Evolutionary conservation across 352 stramenopile genomes (phyloP), one percentile per base, ranked within the genome.

Genomic region (Thraustochytrium striatum): DNA sequence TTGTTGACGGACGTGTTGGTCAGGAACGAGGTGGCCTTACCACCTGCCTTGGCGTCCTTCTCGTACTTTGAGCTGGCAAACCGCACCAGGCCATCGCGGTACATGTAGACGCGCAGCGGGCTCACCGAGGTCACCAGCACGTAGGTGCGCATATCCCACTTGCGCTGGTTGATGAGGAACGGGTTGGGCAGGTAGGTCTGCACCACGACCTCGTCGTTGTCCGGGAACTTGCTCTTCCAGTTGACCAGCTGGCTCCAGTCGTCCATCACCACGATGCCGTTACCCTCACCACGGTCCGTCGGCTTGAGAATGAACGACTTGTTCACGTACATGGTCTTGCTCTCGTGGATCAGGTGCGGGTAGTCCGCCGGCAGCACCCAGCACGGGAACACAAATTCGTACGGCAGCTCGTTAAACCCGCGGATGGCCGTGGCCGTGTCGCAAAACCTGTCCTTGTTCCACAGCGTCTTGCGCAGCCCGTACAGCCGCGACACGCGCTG

Each of bases 121-220:
- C 95, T 85, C 0, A 92, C 73, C 44, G 87, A 94, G 21, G 89
- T 92, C 32, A 96, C 83, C 3, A 85, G 83, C 28, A 94, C 91
- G 82, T 94, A 95, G 78, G 94, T 91, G 1, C 91, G 88, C 39
- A 94, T 88, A 59, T 89, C 86, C 79, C 94, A 94, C 82, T 95
- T 94, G 86, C 92, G 87, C 53, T 87, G 89, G 61, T 94, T 89
- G 30, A 96, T 82, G 28, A 94, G 85, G 36, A 91, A 86, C 39
- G 91, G 91, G 81, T 94, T 89, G 28, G 79, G 61, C 3, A 85
- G 61, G 58, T 84, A 85, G 21, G 70, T 65, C 32, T 72, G 44
- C 8, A 72, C 50, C 8, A 79, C 39, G 19, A 72, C 72, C 47
- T 70, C 78, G 13, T 80, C 70, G 32, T 65, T 52, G 36, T 80